These are phyloP conservation scores for Piromyces sp. DNA, from an alignment of 192 early-diverging fungal genomes.

Conservation along the genomic window DNA sequence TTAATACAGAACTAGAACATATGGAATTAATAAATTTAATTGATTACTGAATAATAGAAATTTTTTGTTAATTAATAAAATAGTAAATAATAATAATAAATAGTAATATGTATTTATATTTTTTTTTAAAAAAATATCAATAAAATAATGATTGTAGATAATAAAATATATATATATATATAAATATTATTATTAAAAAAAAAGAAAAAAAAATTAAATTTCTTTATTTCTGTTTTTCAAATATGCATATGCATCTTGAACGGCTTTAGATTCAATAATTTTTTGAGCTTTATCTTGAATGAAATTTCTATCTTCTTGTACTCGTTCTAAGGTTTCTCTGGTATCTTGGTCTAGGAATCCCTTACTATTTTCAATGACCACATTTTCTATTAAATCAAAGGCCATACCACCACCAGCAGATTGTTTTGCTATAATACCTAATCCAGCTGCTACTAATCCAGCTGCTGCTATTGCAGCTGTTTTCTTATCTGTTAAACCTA, in stretches of 20 bases:
- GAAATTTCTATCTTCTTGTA: neutral
- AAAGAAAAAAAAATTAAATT: too few relatives aligned
- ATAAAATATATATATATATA: too few relatives aligned
- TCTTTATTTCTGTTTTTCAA: neutral
- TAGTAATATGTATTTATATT: too few relatives aligned
- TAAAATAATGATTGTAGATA: too few relatives aligned
- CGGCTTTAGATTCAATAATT: neutral
- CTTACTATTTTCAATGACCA: neutral
- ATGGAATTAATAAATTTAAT: too few relatives aligned
- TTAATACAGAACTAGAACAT: too few relatives aligned
- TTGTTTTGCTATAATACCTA: neutral
- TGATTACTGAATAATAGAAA: too few relatives aligned
- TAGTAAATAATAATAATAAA: too few relatives aligned
- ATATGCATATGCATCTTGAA: neutral
- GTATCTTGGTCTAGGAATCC: neutral
- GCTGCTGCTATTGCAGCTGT: neutral
- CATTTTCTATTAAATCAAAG: neutral
- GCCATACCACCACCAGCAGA: neutral
- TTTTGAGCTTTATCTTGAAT: neutral
- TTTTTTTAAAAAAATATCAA: too few relatives aligned
- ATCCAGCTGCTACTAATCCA: neutral
- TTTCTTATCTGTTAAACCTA: neutral
- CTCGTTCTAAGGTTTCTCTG: neutral
- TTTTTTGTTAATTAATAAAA: too few relatives aligned
- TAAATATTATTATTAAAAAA: too few relatives aligned